Base-by-base conservation (phyloP, 805 yeast species). In the Ogataea paraovalis region DNA sequence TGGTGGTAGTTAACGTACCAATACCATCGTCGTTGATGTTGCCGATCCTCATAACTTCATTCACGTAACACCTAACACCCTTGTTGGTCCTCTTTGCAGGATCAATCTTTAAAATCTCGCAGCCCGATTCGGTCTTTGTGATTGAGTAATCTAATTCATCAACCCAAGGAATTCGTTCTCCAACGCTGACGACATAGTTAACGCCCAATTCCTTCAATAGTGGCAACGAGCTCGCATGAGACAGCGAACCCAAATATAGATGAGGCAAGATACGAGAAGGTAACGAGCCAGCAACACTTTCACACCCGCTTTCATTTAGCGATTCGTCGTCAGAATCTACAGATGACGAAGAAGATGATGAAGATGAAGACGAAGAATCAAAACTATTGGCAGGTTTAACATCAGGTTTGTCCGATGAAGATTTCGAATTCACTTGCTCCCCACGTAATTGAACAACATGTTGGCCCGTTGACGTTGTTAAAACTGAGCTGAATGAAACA, bases 11-110 rank as follows among this genome's bases (percentile, higher is more conserved):
- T 42, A 91, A 68, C 47, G 87, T 82, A 51, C 91, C 96, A 41
- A 87, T 83, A 0, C 98, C 97, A 64, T 92, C 96, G 64, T 92
- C 98, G 59, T 86, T 90, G 32, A 92, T 71, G 58, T 88, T 83
- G 51, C 79, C 76, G 34, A 92, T 79, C 51, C 76, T 73, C 81
- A 87, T 67, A 21, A 83, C 73, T 39, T 78, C 72, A 8, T 68
- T 64, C 9, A 82, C 70, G 9, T 64, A 58, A 32, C 71, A 58
- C 21, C 48, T 47, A n/a, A 50, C 40, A 2, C 58, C 55, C 9
- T 50, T 43, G 2, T 12, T 25, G 44, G 52, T 51, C 42, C 36
- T 30, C 47, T 56, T 63, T 21, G 47, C 46, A 4, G 49, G 55
- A n/a, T 45, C 25, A 7, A 65, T 49, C 20, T 47, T 52, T 45